Evolutionary conservation across 1,139 yeast species (phyloP).

Genomic region (Taphrina populina): DNA sequence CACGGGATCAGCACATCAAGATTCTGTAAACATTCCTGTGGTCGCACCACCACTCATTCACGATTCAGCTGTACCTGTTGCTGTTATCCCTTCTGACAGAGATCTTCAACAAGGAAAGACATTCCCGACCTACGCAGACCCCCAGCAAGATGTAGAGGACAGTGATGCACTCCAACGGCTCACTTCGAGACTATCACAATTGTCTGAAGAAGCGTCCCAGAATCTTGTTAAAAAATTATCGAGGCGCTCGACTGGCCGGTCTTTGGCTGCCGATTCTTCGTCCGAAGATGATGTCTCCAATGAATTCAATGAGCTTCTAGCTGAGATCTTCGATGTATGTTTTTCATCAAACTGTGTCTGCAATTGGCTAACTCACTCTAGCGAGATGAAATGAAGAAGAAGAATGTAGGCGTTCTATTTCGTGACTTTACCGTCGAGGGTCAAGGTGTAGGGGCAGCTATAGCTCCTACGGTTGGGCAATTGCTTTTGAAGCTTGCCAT

Average conservation of each 20-base stretch:
- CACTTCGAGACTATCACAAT: constrained; percentile 11
- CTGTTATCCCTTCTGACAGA: background rate
- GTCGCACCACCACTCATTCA: constrained; percentile 20
- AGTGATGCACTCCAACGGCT: constrained; percentile 7
- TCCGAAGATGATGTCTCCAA: background rate
- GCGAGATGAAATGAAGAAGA: constrained; percentile 33
- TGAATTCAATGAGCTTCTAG: constrained; percentile 25
- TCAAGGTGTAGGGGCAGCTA: constrained; percentile 55
- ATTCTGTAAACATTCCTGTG: background rate
- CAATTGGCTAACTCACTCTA: background rate
- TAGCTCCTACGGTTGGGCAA: constrained; percentile 53
- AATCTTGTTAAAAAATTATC: constrained; percentile 18
- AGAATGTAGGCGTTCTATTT: constrained; percentile 52
- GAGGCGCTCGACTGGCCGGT: constrained; percentile 15
- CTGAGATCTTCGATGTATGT: constrained; percentile 24
- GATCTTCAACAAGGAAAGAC: background rate
- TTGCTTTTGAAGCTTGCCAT: constrained; percentile 41
- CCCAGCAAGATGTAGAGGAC: constrained; percentile 11
- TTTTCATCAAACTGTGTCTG: background rate
- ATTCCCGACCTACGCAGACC: constrained; percentile 6
- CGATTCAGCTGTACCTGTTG: too few species aligned
- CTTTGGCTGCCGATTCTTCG: background rate
- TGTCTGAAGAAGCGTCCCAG: constrained; percentile 12
- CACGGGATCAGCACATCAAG: background rate
- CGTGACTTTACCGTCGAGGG: constrained; percentile 53